phyloP scores from a whole-genome alignment of 2,329 filamentous ascomycete genomes.

The Chaetomium strumarium region DNA sequence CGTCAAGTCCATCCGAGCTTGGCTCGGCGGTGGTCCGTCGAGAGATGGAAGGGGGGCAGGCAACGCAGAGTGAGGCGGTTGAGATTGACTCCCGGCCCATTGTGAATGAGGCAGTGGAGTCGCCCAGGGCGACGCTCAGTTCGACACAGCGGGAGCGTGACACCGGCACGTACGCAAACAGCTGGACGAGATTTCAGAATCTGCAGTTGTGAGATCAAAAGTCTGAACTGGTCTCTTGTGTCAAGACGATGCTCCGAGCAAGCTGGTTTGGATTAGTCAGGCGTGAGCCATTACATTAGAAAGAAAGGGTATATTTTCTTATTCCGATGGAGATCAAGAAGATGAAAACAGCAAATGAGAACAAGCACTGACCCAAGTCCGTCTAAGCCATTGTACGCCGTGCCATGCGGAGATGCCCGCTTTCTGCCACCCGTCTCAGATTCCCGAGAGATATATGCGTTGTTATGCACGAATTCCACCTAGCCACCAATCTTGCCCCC shows the following conservation, averaged over 20 bases:
- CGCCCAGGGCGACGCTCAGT: slow-evolving; percentile 24
- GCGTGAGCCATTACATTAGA: no score
- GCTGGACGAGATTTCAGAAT: slow-evolving; percentile 21
- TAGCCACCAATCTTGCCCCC: not conserved
- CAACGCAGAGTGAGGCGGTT: not conserved
- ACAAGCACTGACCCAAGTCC: slow-evolving; percentile 7
- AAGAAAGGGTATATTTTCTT: no score
- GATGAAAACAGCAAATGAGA: not conserved
- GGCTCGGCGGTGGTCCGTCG: slow-evolving; percentile 10
- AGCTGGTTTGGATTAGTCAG: no score
- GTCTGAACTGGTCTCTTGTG: no score
- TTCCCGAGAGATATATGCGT: not conserved
- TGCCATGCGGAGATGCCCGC: slow-evolving; percentile 15
- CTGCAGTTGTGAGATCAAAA: slow-evolving; percentile 7
- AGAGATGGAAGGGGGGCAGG: not conserved
- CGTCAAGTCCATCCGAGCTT: slow-evolving; percentile 9
- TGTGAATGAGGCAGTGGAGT: not conserved
- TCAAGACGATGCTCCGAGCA: no score
- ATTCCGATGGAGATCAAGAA: no score
- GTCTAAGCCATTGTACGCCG: slow-evolving; percentile 12
- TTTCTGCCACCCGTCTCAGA: not conserved
- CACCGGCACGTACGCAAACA: slow-evolving; percentile 25
- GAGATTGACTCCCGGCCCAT: not conserved
- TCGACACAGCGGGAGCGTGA: slow-evolving; percentile 23
- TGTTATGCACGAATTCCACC: not conserved